phyloP scores from a whole-genome alignment of 2,329 filamentous ascomycete species.

The Sclerotinia sclerotiorum region DNA sequence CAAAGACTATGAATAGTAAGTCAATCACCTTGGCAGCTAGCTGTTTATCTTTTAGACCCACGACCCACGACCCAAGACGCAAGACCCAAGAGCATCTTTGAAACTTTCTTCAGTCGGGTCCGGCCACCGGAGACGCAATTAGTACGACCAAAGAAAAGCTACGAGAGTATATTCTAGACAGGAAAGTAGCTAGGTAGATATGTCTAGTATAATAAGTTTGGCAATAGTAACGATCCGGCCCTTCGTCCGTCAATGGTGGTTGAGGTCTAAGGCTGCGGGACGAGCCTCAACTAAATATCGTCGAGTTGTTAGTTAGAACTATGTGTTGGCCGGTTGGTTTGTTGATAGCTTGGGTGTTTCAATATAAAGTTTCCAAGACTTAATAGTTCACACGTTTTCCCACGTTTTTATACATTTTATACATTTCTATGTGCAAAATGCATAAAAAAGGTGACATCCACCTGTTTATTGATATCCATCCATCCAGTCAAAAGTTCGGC shows the following conservation, averaged over 20 bases:
- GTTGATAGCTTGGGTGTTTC: slow-evolving; percentile 1
- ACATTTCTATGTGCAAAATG: not conserved
- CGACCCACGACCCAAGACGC: not conserved
- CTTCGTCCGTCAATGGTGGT: not conserved
- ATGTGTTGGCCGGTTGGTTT: not conserved
- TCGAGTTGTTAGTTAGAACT: not conserved
- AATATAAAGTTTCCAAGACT: slow-evolving; percentile 6
- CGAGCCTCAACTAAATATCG: not conserved
- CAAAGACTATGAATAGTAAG: not conserved
- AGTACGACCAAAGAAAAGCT: not conserved
- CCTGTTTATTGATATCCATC: not conserved
- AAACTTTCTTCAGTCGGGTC: slow-evolving; percentile 10
- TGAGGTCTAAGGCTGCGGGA: not conserved
- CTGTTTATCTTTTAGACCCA: slow-evolving; percentile 4
- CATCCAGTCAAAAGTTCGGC: slow-evolving; percentile 13
- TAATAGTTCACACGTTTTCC: not conserved
- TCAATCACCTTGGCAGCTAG: not conserved
- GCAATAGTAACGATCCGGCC: not conserved
- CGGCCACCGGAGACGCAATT: not conserved
- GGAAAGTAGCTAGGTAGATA: not conserved
- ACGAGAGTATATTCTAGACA: no score
- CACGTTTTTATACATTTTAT: not conserved
- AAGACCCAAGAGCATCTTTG: not conserved
- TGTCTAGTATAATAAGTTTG: not conserved
- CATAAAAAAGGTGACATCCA: not conserved